Evolutionary conservation across 768 basidiomycete genomes (phyloP).

Genomic region (Auricularia sp.): DNA sequence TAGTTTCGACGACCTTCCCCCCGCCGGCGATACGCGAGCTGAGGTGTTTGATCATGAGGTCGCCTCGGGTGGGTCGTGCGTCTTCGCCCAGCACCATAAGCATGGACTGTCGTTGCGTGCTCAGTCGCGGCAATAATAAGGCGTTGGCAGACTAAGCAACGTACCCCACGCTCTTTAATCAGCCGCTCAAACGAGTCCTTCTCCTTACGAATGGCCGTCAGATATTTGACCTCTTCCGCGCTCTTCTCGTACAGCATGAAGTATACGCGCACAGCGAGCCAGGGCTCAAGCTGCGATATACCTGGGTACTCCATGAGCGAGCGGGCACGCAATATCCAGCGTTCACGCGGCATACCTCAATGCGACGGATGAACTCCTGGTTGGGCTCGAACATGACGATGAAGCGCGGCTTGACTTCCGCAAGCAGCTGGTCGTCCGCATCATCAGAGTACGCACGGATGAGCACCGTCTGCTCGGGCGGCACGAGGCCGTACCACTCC

Average conservation of each 20-base stretch:
- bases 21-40: slow-evolving; percentile 84
- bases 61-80: slow-evolving; percentile 30
- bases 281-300: slow-evolving; percentile 76
- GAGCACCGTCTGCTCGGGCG: slow-evolving; percentile 70
- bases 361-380: slow-evolving; percentile 81
- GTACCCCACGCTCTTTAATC: slow-evolving; percentile 84
- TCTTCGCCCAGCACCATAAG: slow-evolving; percentile 73
- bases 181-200: slow-evolving; percentile 89
- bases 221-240: slow-evolving; percentile 92
- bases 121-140: neutral
- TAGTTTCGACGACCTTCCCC: slow-evolving; percentile 50
- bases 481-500: slow-evolving; percentile 66
- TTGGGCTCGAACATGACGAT: slow-evolving; percentile 95
- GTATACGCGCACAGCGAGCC: slow-evolving; percentile 82
- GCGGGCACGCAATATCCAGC: neutral
- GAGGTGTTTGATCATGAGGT: slow-evolving; percentile 68
- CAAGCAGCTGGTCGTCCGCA: slow-evolving; percentile 78
- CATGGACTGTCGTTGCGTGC: slow-evolving; percentile 54
- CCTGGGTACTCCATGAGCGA: slow-evolving; percentile 34
- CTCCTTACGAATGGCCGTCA: slow-evolving; percentile 79
- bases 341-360: slow-evolving; percentile 57
- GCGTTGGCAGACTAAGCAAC: slow-evolving; percentile 21
- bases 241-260: slow-evolving; percentile 92
- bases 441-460: slow-evolving; percentile 87
- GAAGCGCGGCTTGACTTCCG: slow-evolving; percentile 82